Evolutionary conservation across 2,329 filamentous ascomycete genomes (phyloP).

Genomic region (Monosporascus sp.): DNA sequence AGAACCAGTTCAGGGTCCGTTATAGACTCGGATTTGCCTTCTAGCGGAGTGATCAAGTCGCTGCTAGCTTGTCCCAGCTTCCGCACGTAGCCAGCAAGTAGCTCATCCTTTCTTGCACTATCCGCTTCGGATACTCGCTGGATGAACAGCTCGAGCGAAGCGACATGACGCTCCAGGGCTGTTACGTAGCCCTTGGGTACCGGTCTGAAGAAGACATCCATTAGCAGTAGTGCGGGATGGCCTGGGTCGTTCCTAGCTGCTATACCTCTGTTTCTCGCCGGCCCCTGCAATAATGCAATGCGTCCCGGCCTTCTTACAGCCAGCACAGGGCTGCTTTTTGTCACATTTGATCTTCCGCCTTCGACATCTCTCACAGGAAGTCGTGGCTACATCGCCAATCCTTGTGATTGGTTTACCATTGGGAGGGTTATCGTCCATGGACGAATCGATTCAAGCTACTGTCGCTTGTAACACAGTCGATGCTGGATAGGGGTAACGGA

Average conservation of each 20-base stretch:
- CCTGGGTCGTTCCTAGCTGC: neutral
- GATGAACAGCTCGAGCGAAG: slow-evolving; percentile 40
- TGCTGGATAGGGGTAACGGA: neutral
- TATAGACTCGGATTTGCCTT: slow-evolving; percentile 4
- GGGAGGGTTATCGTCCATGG: neutral
- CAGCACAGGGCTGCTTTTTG: neutral
- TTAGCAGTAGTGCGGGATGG: neutral
- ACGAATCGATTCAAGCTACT: neutral
- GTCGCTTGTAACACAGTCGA: neutral
- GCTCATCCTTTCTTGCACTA: slow-evolving; percentile 32
- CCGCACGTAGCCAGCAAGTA: slow-evolving; percentile 33
- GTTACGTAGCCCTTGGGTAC: slow-evolving; percentile 41
- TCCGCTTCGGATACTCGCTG: slow-evolving; percentile 37
- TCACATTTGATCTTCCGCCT: neutral
- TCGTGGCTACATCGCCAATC: slow-evolving; percentile 1
- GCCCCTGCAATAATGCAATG: neutral
- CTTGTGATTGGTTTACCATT: neutral
- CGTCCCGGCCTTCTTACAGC: neutral
- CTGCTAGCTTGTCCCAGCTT: slow-evolving; percentile 5
- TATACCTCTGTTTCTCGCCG: neutral
- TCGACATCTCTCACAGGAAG: neutral
- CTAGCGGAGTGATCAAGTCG: slow-evolving; percentile 10
- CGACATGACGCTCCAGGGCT: slow-evolving; percentile 42
- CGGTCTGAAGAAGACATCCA: slow-evolving; percentile 26
- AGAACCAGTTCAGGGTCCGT: slow-evolving; percentile 18